Evolutionary conservation across 2,329 filamentous ascomycete genomes (phyloP), one percentile per base, ranked within the genome.

Genomic region (Fusarium sp.): DNA sequence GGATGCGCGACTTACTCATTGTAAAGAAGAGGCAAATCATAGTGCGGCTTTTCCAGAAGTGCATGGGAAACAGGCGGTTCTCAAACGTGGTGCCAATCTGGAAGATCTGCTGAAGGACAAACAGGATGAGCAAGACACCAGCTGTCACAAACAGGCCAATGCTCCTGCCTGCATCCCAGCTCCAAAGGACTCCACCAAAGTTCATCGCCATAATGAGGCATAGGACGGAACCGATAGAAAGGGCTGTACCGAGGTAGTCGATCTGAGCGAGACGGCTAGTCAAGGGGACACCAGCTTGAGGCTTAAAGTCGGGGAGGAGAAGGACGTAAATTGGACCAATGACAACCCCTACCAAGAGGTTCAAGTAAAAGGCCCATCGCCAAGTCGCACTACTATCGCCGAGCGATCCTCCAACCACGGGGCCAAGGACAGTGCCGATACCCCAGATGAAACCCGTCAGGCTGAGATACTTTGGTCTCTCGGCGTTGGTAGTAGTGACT

Each of bases 181-280:
- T 68, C 68, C 83, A 89, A 8, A 83, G 64, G 4, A 81, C 77
- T 4, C 87, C 88, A 15, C 85, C 86, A 51, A 89, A 87, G 48
- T 81, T 83, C 61, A 88, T 82, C 0, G 81, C 86, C 78, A 89
- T 84, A 42, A 85, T 79, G 24, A 86, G 73, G 18, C 78, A 80
- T 3, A 81, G 75, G 26, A 83, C 82, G 4, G 81, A 80, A 3
- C 79, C 85, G 2, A 82, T 74, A 39, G 81, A 83, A 4, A 90
- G 77, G 3, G 84, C 30, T 0, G 80, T 78, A 1, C 85, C 86
- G 0, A 86, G 24, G 63, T 78, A 85, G 72, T 88, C 87, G 12
- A 71, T 54, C 8, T 61, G 59, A 20, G 58, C 47, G 5, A 71
- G 24, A 5, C 54, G 57, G 3, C n/a, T 41, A 7, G 36, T 7